These are phyloP conservation scores for Nephromyces sp. DNA, from an alignment of 169 alveolate genomes.

Conservation along the genomic window DNA sequence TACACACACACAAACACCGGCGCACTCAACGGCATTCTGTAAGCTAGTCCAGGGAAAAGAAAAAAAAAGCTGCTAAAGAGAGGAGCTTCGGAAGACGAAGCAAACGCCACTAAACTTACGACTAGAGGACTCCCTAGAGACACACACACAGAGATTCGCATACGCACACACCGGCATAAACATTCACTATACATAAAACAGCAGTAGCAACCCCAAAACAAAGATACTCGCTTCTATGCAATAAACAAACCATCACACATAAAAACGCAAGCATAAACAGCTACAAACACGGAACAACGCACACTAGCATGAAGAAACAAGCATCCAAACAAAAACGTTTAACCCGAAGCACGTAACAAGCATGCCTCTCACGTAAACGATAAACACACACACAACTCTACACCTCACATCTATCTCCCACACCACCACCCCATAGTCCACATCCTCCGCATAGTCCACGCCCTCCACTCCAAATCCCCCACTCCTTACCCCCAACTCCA, in stretches of 20 bases:
- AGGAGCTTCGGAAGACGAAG: not conserved
- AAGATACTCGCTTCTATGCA: not conserved
- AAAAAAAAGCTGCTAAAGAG: not conserved
- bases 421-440: too few relatives aligned
- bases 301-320: too few relatives aligned
- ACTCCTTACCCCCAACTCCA: too few relatives aligned
- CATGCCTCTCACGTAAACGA: too few relatives aligned
- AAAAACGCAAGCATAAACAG: not conserved
- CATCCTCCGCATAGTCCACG: too few relatives aligned
- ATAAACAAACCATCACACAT: not conserved
- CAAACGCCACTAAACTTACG: not conserved
- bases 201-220: not conserved
- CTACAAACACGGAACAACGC: not conserved
- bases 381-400: too few relatives aligned
- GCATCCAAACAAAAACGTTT: too few relatives aligned
- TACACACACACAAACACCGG: slow-evolving; percentile 1
- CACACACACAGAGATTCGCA: not conserved
- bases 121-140: not conserved
- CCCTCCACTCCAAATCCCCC: too few relatives aligned
- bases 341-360: too few relatives aligned
- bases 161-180: not conserved
- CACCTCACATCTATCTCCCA: too few relatives aligned
- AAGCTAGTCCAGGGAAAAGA: not conserved
- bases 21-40: not conserved
- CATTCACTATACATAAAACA: not conserved